Base-by-base conservation (phyloP, 495 filamentous ascomycete genomes). In the Talaromyces ruber region DNA sequence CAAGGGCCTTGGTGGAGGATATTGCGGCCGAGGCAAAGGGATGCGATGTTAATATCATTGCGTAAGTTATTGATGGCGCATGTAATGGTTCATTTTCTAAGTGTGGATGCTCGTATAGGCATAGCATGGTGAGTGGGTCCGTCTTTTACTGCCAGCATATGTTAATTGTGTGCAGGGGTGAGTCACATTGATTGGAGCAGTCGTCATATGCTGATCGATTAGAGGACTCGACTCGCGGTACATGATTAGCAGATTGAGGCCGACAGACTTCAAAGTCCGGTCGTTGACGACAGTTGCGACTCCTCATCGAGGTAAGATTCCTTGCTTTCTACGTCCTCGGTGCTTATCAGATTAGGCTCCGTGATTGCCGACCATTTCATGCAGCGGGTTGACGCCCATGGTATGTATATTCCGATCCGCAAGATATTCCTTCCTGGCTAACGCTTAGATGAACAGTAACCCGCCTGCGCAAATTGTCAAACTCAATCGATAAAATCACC, bases 191-290 rank as follows among this genome's bases (percentile, higher is more conserved):
- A 2, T 11, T 29, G 32, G 51, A 37, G 28, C n/a, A 7, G 52
- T 18, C n/a, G 37, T 45, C 61, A 55, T 70, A 75, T 60, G 76
- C 25, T 63, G 3, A 7, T 18, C 22, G 30, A 39, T n/a, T 64
- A 89, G 93, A 30, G 94, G 94, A 4, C 82, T 97, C 50, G 94
- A 97, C 74, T 86, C 91, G 12, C 83, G 93, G 68, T 95, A 95
- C 71, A 96, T 97, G 91, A 89, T 97, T 64, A 92, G 89, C 58
- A 81, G 79, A 50, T 77, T 96, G 14, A 82, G 82, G 58, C 92
- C 90, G 6, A 76, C 80, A 4, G 81, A 86, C 32, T 88, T 94
- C 53, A 83, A 87, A 63, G 86, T 92, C 7, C 72, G 84, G 39
- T 94, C 91, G 4, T 79, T 97, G 53, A 94, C 93, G 6, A 97